Evolutionary conservation across 1,284 basidiomycete species (phyloP).

Genomic region (Apiotrichum domesticum): DNA sequence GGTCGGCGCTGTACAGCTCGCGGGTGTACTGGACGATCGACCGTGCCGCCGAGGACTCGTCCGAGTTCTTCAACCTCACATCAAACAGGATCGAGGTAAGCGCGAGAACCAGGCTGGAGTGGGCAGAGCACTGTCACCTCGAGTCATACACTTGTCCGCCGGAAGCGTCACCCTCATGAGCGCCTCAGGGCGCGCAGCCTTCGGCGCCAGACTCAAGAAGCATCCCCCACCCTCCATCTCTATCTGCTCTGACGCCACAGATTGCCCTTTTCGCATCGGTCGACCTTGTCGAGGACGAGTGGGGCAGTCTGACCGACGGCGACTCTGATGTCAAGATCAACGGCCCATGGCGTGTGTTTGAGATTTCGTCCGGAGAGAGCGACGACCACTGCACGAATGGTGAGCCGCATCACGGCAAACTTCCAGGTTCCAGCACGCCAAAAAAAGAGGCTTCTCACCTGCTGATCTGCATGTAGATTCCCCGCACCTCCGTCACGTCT

Average conservation of each 20-base stretch:
- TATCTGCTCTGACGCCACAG: constrained; percentile 14
- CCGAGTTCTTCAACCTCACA: constrained; percentile 42
- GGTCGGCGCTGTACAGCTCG: constrained; percentile 19
- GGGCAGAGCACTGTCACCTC: too few species aligned
- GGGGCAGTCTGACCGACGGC: constrained; percentile 17
- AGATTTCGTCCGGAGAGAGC: constrained; percentile 36
- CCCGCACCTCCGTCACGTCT: constrained; percentile 60
- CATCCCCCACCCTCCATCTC: background rate
- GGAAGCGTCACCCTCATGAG: too few species aligned
- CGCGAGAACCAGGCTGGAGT: background rate
- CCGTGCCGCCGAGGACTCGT: constrained; percentile 19
- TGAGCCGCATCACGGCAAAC: constrained; percentile 8
- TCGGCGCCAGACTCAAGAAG: too few species aligned
- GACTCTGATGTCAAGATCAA: constrained; percentile 25
- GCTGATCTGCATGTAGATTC: constrained; percentile 28
- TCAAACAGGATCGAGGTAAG: constrained; percentile 39
- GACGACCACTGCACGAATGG: constrained; percentile 26
- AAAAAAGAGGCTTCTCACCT: too few species aligned
- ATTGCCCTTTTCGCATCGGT: constrained; percentile 37
- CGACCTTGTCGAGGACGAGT: constrained; percentile 28
- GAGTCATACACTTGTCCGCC: too few species aligned
- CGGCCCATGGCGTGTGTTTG: constrained; percentile 39
- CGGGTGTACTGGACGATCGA: constrained; percentile 40
- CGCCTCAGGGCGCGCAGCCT: too few species aligned
- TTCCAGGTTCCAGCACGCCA: too few species aligned